Conservation (phyloP, 2,329 filamentous ascomycete genomes). For the Pyrenophora tritici-repentis region DNA sequence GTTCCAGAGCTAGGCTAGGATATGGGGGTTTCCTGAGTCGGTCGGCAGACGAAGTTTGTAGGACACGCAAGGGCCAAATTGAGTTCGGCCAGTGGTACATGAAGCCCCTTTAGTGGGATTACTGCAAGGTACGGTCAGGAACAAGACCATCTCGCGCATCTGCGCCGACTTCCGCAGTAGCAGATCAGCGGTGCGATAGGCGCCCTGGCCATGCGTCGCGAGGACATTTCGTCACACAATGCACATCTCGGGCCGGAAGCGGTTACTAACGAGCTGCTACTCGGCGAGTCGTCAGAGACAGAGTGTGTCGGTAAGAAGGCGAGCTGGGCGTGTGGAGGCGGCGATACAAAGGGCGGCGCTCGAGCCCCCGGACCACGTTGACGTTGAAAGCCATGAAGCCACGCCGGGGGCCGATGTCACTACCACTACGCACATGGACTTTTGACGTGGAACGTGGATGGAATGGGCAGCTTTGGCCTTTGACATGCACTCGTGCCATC, state of each 20-base stretch:
- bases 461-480: not conserved
- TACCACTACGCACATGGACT: not conserved
- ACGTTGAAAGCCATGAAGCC: slow-evolving; percentile 15
- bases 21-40: slow-evolving; percentile 29
- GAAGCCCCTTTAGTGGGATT: slow-evolving; percentile 39
- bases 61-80: slow-evolving; percentile 31
- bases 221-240: slow-evolving; percentile 31
- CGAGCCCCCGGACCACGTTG: slow-evolving; percentile 21
- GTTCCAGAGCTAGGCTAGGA: slow-evolving; percentile 13
- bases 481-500: not conserved
- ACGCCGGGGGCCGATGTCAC: slow-evolving; percentile 4
- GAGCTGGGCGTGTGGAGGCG: slow-evolving; percentile 22
- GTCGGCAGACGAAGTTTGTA: slow-evolving; percentile 27
- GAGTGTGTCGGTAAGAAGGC: slow-evolving; percentile 13
- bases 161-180: slow-evolving; percentile 34
- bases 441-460: slow-evolving; percentile 10
- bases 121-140: slow-evolving; percentile 46
- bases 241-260: slow-evolving; percentile 26
- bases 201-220: slow-evolving; percentile 40
- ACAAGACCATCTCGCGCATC: slow-evolving; percentile 11
- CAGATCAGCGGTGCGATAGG: slow-evolving; percentile 32
- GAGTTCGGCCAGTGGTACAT: slow-evolving; percentile 34
- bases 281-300: slow-evolving; percentile 30
- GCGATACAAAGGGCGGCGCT: slow-evolving; percentile 29
- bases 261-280: slow-evolving; percentile 22